Conservation (phyloP, 768 basidiomycete genomes). For the Phylloporus scabripes region DNA sequence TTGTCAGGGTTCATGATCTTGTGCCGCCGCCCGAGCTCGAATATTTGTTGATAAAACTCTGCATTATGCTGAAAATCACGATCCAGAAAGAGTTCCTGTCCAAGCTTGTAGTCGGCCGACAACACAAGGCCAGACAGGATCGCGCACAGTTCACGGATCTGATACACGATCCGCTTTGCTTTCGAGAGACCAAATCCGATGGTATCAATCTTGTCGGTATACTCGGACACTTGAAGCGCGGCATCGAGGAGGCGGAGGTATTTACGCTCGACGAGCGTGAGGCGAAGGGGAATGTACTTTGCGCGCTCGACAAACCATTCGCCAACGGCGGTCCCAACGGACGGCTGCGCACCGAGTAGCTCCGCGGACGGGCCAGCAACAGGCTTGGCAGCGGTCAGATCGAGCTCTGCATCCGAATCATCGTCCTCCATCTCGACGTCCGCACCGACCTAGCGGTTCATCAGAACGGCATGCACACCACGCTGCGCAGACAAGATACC, state of each 20-base stretch:
- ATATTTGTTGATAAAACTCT: conserved; percentile 73
- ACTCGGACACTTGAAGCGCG: conserved; percentile 78
- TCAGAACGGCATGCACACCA: conserved; percentile 7
- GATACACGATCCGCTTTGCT: conserved; percentile 81
- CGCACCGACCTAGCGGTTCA: conserved; percentile 16
- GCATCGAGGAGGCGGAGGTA: conserved; percentile 81
- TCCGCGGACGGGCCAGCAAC: conserved; percentile 24
- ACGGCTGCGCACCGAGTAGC: conserved; percentile 51
- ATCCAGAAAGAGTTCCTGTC: conserved; percentile 80
- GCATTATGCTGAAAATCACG: conserved; percentile 77
- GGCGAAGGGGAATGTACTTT: conserved; percentile 74
- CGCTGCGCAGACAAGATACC: conserved; percentile 9
- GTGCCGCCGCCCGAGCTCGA: conserved; percentile 78
- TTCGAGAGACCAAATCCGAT: conserved; percentile 73
- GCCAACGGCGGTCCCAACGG: conserved; percentile 56
- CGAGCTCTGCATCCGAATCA: conserved; percentile 35
- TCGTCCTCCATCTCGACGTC: conserved; percentile 35
- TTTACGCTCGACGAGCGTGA: conserved; percentile 73
- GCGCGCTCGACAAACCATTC: conserved; percentile 85
- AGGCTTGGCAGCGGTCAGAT: conserved; percentile 33
- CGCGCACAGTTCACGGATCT: conserved; percentile 82
- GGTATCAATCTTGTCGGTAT: conserved; percentile 87
- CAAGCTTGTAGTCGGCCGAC: conserved; percentile 81
- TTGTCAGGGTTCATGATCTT: conserved; percentile 94
- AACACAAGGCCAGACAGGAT: conserved; percentile 81